Conservation (phyloP, 2,329 filamentous ascomycete species). For the Claviceps quebecensis region DNA sequence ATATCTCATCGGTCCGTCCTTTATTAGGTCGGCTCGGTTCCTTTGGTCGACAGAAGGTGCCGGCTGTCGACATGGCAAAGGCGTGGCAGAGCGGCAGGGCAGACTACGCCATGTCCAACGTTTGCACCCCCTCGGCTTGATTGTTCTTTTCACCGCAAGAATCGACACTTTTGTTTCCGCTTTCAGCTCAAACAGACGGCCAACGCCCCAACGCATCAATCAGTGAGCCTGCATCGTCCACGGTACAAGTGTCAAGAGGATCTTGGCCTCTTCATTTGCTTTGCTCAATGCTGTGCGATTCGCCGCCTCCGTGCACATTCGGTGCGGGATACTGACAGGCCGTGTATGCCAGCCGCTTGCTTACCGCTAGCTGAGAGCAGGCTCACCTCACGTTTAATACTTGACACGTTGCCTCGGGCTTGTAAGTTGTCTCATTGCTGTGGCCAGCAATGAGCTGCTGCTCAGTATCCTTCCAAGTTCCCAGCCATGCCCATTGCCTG, state of each 20-base stretch:
- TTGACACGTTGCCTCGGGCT: too few species aligned
- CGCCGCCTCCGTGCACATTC: not conserved
- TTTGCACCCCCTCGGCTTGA: not conserved
- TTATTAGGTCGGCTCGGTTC: not conserved
- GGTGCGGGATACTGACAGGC: too few species aligned
- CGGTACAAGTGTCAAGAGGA: not conserved
- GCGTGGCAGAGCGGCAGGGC: not conserved
- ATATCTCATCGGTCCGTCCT: not conserved
- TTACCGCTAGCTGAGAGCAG: too few species aligned
- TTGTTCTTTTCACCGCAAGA: not conserved
- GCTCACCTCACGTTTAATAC: not conserved
- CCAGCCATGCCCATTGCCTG: not conserved
- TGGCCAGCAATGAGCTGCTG: not conserved
- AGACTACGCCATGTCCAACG: not conserved
- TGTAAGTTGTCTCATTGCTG: too few species aligned
- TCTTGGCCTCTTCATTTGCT: not conserved
- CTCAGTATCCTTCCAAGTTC: not conserved
- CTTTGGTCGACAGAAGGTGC: not conserved
- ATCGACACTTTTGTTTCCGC: conserved; percentile 1
- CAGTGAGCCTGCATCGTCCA: not conserved
- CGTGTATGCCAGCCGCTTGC: too few species aligned
- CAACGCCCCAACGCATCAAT: not conserved
- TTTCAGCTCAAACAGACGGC: not conserved
- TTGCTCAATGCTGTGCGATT: not conserved
- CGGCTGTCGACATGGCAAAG: not conserved